Conservation (phyloP, 2,329 filamentous ascomycete genomes). For the Septoria petroselini region DNA sequence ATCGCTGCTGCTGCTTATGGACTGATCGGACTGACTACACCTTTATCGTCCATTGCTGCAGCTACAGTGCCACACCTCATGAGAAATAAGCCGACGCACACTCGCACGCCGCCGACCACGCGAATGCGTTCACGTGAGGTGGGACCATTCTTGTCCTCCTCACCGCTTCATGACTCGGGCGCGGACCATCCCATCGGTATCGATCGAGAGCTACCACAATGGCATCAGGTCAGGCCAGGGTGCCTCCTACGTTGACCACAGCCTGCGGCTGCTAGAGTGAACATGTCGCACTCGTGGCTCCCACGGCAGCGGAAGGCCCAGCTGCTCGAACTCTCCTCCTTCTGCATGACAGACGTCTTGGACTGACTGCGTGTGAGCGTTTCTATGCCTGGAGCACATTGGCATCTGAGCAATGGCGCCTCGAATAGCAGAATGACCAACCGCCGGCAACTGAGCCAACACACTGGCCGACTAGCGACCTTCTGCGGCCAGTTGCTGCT, state of each 20-base stretch:
- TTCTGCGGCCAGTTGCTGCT: no score
- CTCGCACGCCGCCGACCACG: no score
- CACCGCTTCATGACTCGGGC: slow-evolving; percentile 9
- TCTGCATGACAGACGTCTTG: no score
- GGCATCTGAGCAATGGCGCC: no score
- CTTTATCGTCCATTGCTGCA: background rate
- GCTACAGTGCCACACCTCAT: background rate
- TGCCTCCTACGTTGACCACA: background rate
- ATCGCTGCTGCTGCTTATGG: background rate
- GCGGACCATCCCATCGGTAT: background rate
- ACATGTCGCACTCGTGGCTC: no score
- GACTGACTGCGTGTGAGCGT: no score
- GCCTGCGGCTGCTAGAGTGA: background rate
- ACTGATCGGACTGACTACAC: background rate
- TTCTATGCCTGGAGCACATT: no score
- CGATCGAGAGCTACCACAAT: background rate
- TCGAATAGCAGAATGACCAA: no score
- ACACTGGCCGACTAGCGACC: no score
- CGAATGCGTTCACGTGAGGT: background rate
- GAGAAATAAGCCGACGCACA: background rate
- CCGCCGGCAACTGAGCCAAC: no score
- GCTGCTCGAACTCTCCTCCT: no score
- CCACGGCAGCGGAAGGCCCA: no score
- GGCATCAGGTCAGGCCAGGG: slow-evolving; percentile 4
- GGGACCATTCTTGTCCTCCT: background rate